These are phyloP conservation scores for Cadophora sp. DNA, from an alignment of 2,329 filamentous ascomycete species.

Conservation along the genomic window DNA sequence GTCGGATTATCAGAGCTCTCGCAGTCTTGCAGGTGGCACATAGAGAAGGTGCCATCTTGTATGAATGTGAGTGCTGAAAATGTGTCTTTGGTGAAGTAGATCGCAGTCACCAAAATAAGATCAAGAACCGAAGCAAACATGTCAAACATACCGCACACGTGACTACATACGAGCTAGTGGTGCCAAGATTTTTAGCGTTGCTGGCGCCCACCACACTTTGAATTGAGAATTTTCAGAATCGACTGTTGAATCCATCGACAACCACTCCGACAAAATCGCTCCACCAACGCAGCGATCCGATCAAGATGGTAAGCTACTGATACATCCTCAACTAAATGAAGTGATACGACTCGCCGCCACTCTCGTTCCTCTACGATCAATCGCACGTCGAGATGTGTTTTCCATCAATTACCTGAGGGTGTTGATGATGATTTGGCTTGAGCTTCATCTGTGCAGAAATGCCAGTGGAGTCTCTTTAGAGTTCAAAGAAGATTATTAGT, in stretches of 20 bases:
- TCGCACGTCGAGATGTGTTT: constrained; percentile 46
- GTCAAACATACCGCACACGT: constrained; percentile 8
- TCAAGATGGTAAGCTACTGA: constrained; percentile 68
- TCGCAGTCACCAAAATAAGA: constrained; percentile 10
- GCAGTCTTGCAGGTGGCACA: constrained; percentile 80
- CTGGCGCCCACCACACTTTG: constrained; percentile 9
- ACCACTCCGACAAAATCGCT: constrained; percentile 28
- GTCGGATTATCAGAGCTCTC: constrained; percentile 87
- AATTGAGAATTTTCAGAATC: constrained; percentile 16
- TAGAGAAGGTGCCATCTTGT: constrained; percentile 70
- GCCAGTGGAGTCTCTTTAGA: constrained; percentile 76
- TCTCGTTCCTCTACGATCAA: constrained; percentile 50
- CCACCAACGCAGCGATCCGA: constrained; percentile 44
- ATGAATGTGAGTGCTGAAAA: neutral
- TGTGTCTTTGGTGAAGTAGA: constrained; percentile 8
- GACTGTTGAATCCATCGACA: constrained; percentile 24
- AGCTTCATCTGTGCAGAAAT: constrained; percentile 54
- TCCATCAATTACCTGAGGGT: constrained; percentile 44
- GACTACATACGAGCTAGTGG: neutral
- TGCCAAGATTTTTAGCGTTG: constrained; percentile 28
- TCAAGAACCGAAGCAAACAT: constrained; percentile 30
- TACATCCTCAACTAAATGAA: constrained; percentile 36
- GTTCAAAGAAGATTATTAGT: constrained; percentile 86
- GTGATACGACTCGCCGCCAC: constrained; percentile 44
- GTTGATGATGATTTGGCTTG: constrained; percentile 70